A percentile compares a stretch with the other conserved stretches of the same genome.
Evolutionary conservation across 495 filamentous ascomycete genomes (phyloP).

Genomic region (Daldinia childiae): DNA sequence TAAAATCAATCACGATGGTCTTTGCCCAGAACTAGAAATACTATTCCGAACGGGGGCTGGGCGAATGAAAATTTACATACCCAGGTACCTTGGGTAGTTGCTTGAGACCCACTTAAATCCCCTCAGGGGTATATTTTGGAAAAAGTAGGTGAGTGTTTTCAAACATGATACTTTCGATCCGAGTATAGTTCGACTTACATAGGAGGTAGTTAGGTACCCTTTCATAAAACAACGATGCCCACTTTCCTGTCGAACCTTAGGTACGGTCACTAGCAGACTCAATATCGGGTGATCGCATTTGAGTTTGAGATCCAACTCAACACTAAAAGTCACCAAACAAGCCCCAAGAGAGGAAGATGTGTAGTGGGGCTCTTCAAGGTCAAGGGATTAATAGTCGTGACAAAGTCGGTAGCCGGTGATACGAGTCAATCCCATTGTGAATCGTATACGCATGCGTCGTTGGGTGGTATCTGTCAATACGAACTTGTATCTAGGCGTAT

Average conservation of each 20-base stretch:
- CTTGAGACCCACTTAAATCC: neutral
- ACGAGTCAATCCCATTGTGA: neutral
- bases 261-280: constrained; percentile 11
- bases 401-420: neutral
- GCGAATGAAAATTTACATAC: neutral
- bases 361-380: neutral
- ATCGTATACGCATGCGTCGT: neutral
- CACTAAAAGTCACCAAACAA: neutral
- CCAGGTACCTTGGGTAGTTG: neutral
- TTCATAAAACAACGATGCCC: constrained; percentile 1
- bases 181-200: neutral
- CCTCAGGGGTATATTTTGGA: neutral
- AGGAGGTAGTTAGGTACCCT: neutral
- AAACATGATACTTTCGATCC: neutral
- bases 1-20: neutral
- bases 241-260: neutral
- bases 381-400: neutral
- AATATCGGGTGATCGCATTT: constrained; percentile 27
- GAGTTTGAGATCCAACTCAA: constrained; percentile 18
- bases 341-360: neutral
- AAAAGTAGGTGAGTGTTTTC: neutral
- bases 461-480: neutral
- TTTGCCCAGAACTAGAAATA: neutral
- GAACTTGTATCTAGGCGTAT: neutral
- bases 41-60: neutral